Evolutionary conservation across 2,329 filamentous ascomycete genomes (phyloP), one percentile per base, ranked within the genome.

Genomic region (Penicillium expansum): DNA sequence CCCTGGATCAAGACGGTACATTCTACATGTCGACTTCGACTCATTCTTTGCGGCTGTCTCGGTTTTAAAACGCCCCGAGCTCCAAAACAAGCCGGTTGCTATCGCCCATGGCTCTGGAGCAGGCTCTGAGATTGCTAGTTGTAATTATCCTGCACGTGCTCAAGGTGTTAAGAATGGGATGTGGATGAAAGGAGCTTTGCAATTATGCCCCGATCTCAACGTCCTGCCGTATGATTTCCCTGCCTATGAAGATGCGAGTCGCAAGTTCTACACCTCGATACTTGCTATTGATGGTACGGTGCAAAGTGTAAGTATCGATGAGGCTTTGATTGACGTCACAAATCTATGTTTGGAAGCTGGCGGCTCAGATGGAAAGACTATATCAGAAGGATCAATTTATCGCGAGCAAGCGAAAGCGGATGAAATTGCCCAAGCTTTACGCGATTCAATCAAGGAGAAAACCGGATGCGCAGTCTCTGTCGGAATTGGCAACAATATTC

Each of bases 21-120:
- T 99, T 52, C 84, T 99, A 69, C 94, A 99, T 67, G 91, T 99
- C 30, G 94, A 99, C 70, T 99, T 99, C 72, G 95, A 99, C 75
- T 94, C 92, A 73, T 99, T 99, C 76, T 99, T 99, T 74, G 96
- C 92, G 57, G 91, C 95, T 0, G 91, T 99, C 0, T 97, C 94
- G 0, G 75, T 89, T 18, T 91, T 92, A 66, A 89, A 86, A 52
- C 81, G 86, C 24, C 92, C 93, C 0, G 86, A 95, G 20, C 87
- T 85, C 58, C 78, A 81, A 38, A 86, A 90, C 49, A 93, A 92
- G 68, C 94, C 95, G 0, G 86, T 89, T 2, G 94, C 90, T 0
- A 90, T 99, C 33, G 93, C 94, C 4, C 94, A 99, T 69, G 89
- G 93, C 5, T 83, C 83, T 43, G 93, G 93, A 0, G 85, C 84